Base-by-base conservation (phyloP, 768 basidiomycete species). In the Lentinula lateritia region DNA sequence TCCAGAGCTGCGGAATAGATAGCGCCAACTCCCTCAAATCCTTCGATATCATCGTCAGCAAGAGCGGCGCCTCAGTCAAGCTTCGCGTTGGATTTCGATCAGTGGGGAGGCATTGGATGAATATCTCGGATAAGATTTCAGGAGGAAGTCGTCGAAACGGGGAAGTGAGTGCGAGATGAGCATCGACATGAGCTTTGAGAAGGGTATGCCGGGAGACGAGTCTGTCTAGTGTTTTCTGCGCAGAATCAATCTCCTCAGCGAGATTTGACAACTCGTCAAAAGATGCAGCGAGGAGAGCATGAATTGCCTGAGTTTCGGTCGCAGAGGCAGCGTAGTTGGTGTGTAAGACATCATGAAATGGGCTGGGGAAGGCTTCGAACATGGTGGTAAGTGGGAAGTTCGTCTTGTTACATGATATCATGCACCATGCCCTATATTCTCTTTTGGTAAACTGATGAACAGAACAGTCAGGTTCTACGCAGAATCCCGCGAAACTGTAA, bases 91-190 rank as follows among this genome's bases (percentile, higher is more conserved):
- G 38, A 50, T 60, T 52, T 12, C 50, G 48, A 28, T 60, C 50
- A 8, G 59, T 28, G 32, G 59, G 59, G 13, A 60, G 48, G 42
- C 59, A 60, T 15, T 28, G 50, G 4, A 60, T 39, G 50, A 60
- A 60, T 16, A 61, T 61, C 23, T 61, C 53, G 34, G 61, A 43
- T 35, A 61, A 56, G 7, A 61, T 54, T 20, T 61, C 61, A 8
- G 16, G 32, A 34, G 61, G 61, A 35, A 61, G 53, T 38, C 53
- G 61, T 39, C 61, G 38, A 10, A 61, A 61, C 5, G 61, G 61
- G 12, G 61, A 54, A 20, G 52, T 43, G 18, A 61, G 59, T 3
- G 59, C 59, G 20, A 50, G 59, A 50, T 60, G 59, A 23, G 59
- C 50, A 28, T 59, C 58, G 58, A 59, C 58, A 5, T 48, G 48